phyloP scores from a whole-genome alignment of 371 early-diverging fungal genomes.

The Mucor plumbeus region DNA sequence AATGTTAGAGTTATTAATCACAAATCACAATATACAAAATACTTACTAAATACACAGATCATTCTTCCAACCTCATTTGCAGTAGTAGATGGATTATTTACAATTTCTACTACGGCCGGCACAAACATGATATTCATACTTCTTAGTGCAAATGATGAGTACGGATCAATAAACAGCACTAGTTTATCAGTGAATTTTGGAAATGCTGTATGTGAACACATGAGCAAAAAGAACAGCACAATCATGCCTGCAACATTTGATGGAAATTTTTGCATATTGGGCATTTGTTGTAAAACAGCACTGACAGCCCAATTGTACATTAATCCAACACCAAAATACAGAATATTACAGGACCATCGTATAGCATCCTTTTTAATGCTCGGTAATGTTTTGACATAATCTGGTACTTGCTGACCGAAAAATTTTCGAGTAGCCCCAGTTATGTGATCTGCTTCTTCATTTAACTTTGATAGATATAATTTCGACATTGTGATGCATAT shows the following conservation, averaged over 20 bases:
- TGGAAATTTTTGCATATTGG: constrained; percentile 33
- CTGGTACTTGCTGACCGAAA: constrained; percentile 17
- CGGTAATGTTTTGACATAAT: constrained; percentile 21
- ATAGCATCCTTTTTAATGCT: constrained; percentile 19
- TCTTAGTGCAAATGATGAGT: constrained; percentile 29
- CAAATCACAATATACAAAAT: not conserved
- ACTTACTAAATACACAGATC: constrained; percentile 36
- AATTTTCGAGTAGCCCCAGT: not conserved
- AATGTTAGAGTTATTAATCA: not conserved
- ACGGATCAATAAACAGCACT: constrained; percentile 29
- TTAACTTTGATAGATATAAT: not conserved
- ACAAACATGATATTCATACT: constrained; percentile 43
- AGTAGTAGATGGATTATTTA: constrained; percentile 27
- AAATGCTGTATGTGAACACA: constrained; percentile 14
- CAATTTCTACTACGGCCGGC: constrained; percentile 28
- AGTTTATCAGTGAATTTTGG: constrained; percentile 26
- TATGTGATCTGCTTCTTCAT: constrained; percentile 8
- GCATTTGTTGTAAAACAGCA: constrained; percentile 29
- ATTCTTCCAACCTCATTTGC: constrained; percentile 38
- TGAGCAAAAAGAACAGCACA: constrained; percentile 29
- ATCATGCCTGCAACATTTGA: constrained; percentile 41
- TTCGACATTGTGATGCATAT: constrained; percentile 1
- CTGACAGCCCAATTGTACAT: constrained; percentile 34
- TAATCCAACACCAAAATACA: constrained; percentile 23
- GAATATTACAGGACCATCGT: constrained; percentile 22